Evolutionary conservation across 2,329 filamentous ascomycete species (phyloP).

Genomic region (Immersiporthe knoxdaviesiana): DNA sequence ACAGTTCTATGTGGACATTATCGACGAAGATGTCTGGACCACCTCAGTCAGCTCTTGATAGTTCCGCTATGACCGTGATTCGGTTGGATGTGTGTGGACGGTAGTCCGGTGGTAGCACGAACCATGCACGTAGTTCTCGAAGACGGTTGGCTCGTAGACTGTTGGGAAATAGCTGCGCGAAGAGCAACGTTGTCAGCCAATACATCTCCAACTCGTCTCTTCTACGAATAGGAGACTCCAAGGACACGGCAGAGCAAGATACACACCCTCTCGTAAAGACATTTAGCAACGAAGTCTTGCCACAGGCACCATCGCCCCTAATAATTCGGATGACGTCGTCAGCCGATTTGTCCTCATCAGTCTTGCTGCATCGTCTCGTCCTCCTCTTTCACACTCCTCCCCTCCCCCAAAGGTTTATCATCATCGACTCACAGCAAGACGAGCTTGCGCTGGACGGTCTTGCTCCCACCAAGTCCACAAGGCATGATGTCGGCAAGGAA

Average conservation of each 20-base stretch:
- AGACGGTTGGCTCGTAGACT: conserved; percentile 97
- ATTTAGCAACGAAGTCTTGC: conserved; percentile 95
- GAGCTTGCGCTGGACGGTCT: conserved; percentile 94
- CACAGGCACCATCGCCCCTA: conserved; percentile 93
- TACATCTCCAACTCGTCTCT: background rate
- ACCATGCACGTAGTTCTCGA: conserved; percentile 99
- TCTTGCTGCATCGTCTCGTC: background rate
- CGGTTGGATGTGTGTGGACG: background rate
- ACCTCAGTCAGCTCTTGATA: background rate
- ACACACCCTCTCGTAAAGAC: conserved; percentile 96
- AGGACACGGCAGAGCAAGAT: background rate
- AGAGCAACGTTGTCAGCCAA: background rate
- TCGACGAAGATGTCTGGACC: conserved; percentile 94
- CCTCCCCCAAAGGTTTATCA: background rate
- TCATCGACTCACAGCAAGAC: conserved; percentile 74
- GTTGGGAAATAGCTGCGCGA: conserved; percentile 86
- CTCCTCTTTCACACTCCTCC: background rate
- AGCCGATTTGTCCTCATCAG: conserved; percentile 7
- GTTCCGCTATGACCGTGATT: background rate
- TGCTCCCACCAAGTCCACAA: conserved; percentile 39
- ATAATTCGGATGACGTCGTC: conserved; percentile 17
- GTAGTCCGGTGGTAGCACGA: conserved; percentile 39
- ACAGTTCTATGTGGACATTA: conserved; percentile 93
- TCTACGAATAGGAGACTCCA: background rate
- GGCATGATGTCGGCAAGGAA: conserved; percentile 15